Evolutionary conservation across 2,329 filamentous ascomycete species (phyloP), one percentile per base, ranked within the genome.

Genomic region (Macrophomina phaseolina): DNA sequence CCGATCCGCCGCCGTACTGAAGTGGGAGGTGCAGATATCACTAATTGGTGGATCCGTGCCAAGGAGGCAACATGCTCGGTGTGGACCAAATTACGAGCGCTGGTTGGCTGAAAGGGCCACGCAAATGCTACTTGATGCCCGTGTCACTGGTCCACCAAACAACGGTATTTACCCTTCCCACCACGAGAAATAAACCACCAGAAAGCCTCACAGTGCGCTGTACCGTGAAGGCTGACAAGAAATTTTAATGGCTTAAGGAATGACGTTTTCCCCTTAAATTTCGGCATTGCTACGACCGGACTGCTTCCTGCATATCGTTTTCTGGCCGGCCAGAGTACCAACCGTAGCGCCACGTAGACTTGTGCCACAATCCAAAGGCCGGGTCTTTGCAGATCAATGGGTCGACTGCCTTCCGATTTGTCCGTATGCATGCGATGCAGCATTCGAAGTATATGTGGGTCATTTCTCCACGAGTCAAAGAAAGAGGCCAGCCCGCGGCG

Each of bases 261-360:
- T 34, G 28, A 23, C 14, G 23, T 34, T 34, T 32, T 5, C 14
- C 14, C 16, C 49, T n/a, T 9, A 48, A 5, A 7, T 23, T 23
- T 18, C 9, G 45, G 5, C 5, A 18, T 18, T n/a, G 45, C 23
- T 51, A 51, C 11, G 9, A 18, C 8, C 30, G 8, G 32, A 36
- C 30, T 36, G n/a, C 51, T 38, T 55, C 32, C 8, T 55, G 9
- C 51, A 18, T 36, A 11, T 28, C 18, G 16, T 36, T 38, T 38
- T 36, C 30, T 55, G 14, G 51, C 32, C 18, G 30, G 32, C 32
- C 51, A 18, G 16, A 7, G 51, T 16, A 36, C 32, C 34, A 32
- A 28, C 23, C 12, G 30, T 55, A 16, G 30, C 51, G 51, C 51
- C 51, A 55, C 51, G 51, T 38, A 55, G 49, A 32, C 51, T 55